These are phyloP conservation scores for Tarenaya hassleriana DNA, from an alignment of 345 rosid genomes.

Conservation along the genomic window DNA sequence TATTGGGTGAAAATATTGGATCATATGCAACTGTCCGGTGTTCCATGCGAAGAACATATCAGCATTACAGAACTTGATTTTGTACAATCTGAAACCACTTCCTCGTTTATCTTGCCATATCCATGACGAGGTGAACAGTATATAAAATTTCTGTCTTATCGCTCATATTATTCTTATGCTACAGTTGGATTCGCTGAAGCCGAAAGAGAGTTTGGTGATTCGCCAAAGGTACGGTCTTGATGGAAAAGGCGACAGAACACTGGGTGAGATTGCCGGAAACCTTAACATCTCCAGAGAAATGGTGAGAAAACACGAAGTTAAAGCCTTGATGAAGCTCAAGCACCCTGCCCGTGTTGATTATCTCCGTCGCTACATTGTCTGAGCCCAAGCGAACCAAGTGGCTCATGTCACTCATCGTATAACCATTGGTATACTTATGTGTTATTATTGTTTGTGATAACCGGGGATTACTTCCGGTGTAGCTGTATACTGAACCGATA, in stretches of 20 bases:
- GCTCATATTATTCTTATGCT: background rate
- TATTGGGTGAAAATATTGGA: no score
- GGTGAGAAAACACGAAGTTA: slow-evolving; percentile 94
- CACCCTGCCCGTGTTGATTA: slow-evolving; percentile 86
- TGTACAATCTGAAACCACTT: no score
- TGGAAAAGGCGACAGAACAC: slow-evolving; percentile 86
- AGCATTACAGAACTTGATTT: no score
- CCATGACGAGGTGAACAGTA: no score
- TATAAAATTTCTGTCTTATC: no score
- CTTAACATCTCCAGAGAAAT: slow-evolving; percentile 92
- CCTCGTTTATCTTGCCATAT: no score
- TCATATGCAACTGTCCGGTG: no score
- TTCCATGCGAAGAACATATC: no score
- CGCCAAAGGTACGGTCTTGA: slow-evolving; percentile 92
- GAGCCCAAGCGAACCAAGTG: slow-evolving; percentile 26
- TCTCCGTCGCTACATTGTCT: slow-evolving; percentile 62
- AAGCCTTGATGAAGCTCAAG: slow-evolving; percentile 95
- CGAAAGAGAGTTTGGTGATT: slow-evolving; percentile 89
- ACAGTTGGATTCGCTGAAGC: slow-evolving; percentile 88
- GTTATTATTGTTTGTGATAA: slow-evolving; percentile 11
- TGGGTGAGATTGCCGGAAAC: slow-evolving; percentile 91
- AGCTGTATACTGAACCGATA: slow-evolving; percentile 5
- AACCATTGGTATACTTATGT: slow-evolving; percentile 21
- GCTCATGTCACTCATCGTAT: background rate
- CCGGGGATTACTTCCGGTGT: slow-evolving; percentile 19